phyloP scores from a whole-genome alignment of 352 stramenopile genomes.

The Phytopythium oedochilum region DNA sequence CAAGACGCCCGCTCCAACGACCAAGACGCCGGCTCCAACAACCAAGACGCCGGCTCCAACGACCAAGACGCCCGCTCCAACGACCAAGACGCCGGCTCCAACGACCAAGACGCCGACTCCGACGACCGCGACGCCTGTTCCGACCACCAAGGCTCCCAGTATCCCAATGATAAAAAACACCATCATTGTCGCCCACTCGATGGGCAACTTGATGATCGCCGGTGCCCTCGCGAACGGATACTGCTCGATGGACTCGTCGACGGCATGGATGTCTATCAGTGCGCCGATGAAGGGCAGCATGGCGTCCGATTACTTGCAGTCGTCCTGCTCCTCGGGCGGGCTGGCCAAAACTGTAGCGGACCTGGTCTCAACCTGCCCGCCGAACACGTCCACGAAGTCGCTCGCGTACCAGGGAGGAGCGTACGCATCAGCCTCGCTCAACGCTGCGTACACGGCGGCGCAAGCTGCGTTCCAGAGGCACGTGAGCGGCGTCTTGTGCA shows the following conservation, averaged over 20 bases:
- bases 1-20: not conserved
- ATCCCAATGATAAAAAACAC: constrained; percentile 17
- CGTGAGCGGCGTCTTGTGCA: constrained; percentile 38
- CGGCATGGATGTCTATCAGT: constrained; percentile 36
- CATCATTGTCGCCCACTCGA: constrained; percentile 41
- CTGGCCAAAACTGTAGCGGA: constrained; percentile 18
- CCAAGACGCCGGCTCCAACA: not conserved
- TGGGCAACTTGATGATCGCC: constrained; percentile 28
- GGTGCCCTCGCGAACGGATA: constrained; percentile 19
- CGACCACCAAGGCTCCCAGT: not conserved
- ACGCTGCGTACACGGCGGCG: constrained; percentile 21
- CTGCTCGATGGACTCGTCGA: constrained; percentile 16
- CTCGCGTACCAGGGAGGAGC: constrained; percentile 31
- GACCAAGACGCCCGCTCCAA: not conserved
- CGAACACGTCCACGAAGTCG: constrained; percentile 18
- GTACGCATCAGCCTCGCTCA: constrained; percentile 11
- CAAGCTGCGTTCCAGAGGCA: constrained; percentile 23
- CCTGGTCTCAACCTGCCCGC: constrained; percentile 29
- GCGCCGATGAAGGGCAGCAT: constrained; percentile 42
- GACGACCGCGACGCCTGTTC: not conserved
- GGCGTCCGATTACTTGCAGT: constrained; percentile 37
- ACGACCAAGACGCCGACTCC: not conserved
- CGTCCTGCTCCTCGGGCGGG: constrained; percentile 19
- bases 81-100: not conserved
- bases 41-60: not conserved